Evolutionary conservation across 1,139 yeast species (phyloP).

Genomic region (Debaryomyces nepalensis): DNA sequence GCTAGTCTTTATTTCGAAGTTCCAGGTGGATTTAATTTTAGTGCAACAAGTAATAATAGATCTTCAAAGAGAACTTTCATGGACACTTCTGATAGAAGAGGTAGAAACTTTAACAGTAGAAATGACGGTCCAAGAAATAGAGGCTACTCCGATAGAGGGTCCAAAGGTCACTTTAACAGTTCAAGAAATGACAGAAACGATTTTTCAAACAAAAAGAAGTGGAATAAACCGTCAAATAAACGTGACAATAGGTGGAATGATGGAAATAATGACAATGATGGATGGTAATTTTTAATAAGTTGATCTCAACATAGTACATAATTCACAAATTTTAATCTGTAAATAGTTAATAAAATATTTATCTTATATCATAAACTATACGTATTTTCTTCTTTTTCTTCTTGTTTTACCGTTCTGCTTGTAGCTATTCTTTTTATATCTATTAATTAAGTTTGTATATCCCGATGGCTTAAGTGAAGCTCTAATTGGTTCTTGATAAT

Average conservation of each 20-base stretch:
- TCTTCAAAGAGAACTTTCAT: conserved; percentile 20
- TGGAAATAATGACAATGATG: background rate
- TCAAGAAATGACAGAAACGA: conserved; percentile 9
- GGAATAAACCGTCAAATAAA: background rate
- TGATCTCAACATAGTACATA: conserved; percentile 3
- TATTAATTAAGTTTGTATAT: conserved; percentile 1
- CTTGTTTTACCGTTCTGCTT: conserved; percentile 1
- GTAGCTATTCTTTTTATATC: conserved; percentile 2
- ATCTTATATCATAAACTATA: background rate
- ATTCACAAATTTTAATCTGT: conserved; percentile 6
- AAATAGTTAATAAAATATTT: conserved; percentile 4
- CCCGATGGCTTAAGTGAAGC: background rate
- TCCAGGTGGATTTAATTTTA: conserved; percentile 25
- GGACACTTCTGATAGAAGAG: conserved; percentile 10
- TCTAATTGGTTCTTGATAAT: background rate
- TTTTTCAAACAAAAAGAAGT: background rate
- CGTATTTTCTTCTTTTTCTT: background rate
- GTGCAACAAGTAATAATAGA: conserved; percentile 20
- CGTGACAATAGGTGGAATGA: conserved; percentile 3
- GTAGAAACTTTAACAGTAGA: conserved; percentile 28
- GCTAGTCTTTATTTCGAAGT: conserved; percentile 27
- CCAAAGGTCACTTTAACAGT: conserved; percentile 8
- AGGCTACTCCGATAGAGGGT: conserved; percentile 9
- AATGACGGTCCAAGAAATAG: conserved; percentile 7
- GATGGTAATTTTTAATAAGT: conserved; percentile 3